phyloP scores from a whole-genome alignment of 148 eudicot species.

The Talinum fruticosum region DNA sequence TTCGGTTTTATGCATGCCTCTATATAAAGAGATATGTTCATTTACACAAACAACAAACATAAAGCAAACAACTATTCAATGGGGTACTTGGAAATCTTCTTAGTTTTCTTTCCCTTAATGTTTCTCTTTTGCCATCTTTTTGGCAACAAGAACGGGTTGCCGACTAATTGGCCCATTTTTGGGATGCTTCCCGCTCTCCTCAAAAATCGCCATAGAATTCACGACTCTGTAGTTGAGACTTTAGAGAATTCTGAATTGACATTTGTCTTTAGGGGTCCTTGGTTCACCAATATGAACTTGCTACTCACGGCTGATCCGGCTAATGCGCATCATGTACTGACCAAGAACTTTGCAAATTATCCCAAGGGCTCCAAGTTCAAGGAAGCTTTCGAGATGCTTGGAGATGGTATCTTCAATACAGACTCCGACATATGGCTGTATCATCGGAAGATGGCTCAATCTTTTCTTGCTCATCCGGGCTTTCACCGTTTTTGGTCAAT shows the following conservation, averaged over 20 bases:
- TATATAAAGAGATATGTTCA: too few species aligned
- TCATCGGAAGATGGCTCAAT: slow-evolving; percentile 28
- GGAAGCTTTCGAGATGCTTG: slow-evolving; percentile 43
- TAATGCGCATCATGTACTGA: slow-evolving; percentile 44
- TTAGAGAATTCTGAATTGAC: slow-evolving; percentile 20
- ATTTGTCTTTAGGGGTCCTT: slow-evolving; percentile 48
- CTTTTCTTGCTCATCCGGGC: slow-evolving; percentile 16
- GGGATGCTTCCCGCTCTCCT: slow-evolving; percentile 56
- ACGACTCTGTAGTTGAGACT: slow-evolving; percentile 22
- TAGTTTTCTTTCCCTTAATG: neutral
- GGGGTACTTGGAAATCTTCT: slow-evolving; percentile 7
- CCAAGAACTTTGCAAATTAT: slow-evolving; percentile 43
- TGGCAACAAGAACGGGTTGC: slow-evolving; percentile 27
- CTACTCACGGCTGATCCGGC: slow-evolving; percentile 38
- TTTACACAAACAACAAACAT: too few species aligned
- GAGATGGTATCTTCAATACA: slow-evolving; percentile 53
- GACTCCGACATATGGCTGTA: slow-evolving; percentile 37
- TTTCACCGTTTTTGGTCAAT: slow-evolving; percentile 5
- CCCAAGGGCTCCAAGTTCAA: slow-evolving; percentile 41
- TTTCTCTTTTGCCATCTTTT: neutral
- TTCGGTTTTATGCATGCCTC: too few species aligned
- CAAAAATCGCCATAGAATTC: slow-evolving; percentile 25
- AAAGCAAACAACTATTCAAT: neutral
- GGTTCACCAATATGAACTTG: slow-evolving; percentile 46
- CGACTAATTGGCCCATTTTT: slow-evolving; percentile 42